phyloP scores from a whole-genome alignment of 805 yeast species.

The Saturnispora diversa region DNA sequence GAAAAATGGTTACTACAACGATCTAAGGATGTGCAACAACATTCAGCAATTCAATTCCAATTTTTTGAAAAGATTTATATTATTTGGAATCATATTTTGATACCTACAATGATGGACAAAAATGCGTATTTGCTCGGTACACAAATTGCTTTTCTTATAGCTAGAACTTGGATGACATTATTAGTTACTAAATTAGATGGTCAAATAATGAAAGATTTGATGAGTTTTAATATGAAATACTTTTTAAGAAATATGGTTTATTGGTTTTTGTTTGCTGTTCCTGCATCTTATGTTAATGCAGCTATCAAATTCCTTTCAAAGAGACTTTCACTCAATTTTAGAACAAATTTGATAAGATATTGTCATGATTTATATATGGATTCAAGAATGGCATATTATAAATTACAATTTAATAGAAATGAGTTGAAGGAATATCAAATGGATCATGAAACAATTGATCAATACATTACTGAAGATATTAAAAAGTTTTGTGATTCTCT shows the following conservation, averaged over 20 bases:
- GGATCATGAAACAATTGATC: conserved; percentile 63
- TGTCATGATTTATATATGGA: conserved; percentile 87
- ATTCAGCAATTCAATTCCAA: conserved; percentile 36
- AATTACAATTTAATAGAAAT: conserved; percentile 53
- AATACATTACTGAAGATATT: conserved; percentile 79
- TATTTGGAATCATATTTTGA: conserved; percentile 63
- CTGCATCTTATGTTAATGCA: conserved; percentile 87
- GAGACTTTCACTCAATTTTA: conserved; percentile 70
- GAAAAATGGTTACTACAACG: conserved; percentile 11
- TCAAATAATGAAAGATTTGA: conserved; percentile 81
- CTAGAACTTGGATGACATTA: conserved; percentile 82
- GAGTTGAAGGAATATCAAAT: conserved; percentile 27
- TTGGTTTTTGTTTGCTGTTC: conserved; percentile 87
- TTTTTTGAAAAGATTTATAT: conserved; percentile 67
- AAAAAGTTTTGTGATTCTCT: conserved; percentile 72
- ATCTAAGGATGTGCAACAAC: conserved; percentile 1
- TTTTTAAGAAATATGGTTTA: conserved; percentile 70
- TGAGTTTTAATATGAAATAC: conserved; percentile 67
- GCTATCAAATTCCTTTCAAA: conserved; percentile 76
- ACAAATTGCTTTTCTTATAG: conserved; percentile 65
- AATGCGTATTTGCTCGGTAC: conserved; percentile 58
- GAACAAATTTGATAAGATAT: conserved; percentile 76
- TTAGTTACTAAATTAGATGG: conserved; percentile 87
- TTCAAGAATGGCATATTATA: conserved; percentile 73
- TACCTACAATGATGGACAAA: conserved; percentile 65